Percentiles rank a stretch among this genome's conserved stretches.
phyloP scores from a whole-genome alignment of 257 asterid genomes.

The Linderniella brevidens region DNA sequence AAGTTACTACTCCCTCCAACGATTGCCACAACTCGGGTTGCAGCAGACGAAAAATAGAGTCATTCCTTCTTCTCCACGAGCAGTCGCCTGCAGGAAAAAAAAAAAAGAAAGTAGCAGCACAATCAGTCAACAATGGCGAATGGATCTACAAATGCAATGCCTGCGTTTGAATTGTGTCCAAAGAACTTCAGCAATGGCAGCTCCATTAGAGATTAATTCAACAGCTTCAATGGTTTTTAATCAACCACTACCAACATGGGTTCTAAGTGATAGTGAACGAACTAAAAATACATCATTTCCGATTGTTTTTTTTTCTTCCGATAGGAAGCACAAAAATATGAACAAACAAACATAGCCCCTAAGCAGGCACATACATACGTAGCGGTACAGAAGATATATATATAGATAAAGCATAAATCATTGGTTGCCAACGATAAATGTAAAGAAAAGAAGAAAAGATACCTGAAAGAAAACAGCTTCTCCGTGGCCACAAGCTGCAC shows the following conservation, averaged over 20 bases:
- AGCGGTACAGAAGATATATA: no score
- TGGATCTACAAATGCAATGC: background rate
- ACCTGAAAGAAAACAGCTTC: constrained; percentile 99
- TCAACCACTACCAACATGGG: no score
- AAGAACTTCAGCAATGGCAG: background rate
- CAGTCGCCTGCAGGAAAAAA: constrained; percentile 55
- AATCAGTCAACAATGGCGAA: background rate
- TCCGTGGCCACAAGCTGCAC: constrained; percentile 79
- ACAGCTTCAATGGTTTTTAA: no score
- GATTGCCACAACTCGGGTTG: constrained; percentile 75
- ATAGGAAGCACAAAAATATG: no score
- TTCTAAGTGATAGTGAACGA: no score
- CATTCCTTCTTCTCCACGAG: constrained; percentile 96
- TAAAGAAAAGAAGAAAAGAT: background rate
- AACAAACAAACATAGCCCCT: no score
- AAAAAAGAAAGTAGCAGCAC: background rate
- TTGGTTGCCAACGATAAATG: no score
- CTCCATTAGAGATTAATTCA: no score
- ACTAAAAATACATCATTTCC: no score
- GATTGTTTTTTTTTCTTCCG: no score
- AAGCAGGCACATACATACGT: no score
- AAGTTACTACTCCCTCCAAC: constrained; percentile 60
- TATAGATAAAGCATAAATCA: no score
- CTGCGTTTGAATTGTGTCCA: background rate
- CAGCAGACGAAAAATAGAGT: constrained; percentile 90